Conservation (phyloP, 441 rosid species). For the Pelargonium fulgidum region DNA sequence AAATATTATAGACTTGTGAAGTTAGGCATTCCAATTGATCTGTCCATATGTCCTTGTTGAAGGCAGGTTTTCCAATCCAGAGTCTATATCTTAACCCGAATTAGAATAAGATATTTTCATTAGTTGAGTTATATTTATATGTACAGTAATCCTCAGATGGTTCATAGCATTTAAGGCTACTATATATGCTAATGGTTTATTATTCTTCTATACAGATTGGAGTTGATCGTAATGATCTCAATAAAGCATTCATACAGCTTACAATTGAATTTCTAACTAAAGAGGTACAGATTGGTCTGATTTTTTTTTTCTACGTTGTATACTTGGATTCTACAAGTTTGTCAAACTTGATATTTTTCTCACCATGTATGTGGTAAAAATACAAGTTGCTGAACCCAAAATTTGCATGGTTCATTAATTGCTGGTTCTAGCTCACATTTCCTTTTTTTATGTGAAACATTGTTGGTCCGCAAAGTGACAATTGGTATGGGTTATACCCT, state of each 20-base stretch:
- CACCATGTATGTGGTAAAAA: background rate
- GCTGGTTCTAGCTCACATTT: background rate
- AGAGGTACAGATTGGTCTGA: conserved; percentile 43
- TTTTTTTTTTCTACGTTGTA: conserved; percentile 1
- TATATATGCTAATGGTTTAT: conserved; percentile 6
- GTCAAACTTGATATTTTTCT: background rate
- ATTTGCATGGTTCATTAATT: background rate
- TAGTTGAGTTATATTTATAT: background rate
- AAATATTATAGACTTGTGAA: background rate
- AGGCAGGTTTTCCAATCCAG: background rate
- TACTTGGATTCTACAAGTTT: background rate
- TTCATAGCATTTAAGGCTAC: background rate
- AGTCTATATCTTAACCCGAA: background rate
- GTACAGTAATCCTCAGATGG: background rate
- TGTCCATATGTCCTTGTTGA: background rate
- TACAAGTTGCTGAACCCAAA: background rate
- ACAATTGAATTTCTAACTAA: conserved; percentile 78
- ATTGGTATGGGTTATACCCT: background rate
- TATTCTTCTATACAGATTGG: conserved; percentile 49
- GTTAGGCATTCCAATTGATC: background rate
- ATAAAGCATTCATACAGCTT: conserved; percentile 69
- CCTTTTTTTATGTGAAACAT: background rate
- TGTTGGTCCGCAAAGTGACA: background rate
- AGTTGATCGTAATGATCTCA: conserved; percentile 60
- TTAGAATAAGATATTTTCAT: background rate